phyloP scores from a whole-genome alignment of 139 green algal genomes.

The Gonium pectorale region DNA sequence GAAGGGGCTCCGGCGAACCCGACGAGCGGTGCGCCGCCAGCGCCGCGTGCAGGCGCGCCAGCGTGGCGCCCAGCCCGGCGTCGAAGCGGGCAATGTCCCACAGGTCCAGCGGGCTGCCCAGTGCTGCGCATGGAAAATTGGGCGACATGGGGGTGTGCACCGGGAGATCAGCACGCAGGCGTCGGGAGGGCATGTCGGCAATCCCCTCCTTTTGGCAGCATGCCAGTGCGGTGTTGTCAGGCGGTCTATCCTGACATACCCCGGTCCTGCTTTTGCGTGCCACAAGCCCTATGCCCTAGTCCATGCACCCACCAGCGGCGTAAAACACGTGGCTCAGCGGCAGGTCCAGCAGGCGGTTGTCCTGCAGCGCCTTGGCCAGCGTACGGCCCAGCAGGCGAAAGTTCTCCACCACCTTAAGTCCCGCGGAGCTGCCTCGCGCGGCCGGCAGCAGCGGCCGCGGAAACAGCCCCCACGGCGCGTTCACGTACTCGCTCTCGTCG shows the following conservation, averaged over 20 bases:
- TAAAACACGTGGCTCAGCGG: constrained; percentile 90
- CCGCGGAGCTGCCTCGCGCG: not conserved
- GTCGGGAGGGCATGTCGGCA: too few relatives aligned
- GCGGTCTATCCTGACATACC: too few relatives aligned
- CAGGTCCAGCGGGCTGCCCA: constrained; percentile 78
- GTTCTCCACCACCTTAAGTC: constrained; percentile 57
- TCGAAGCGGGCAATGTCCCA: constrained; percentile 86
- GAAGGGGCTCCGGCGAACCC: constrained; percentile 48
- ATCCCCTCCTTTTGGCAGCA: too few relatives aligned
- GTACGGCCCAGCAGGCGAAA: constrained; percentile 92
- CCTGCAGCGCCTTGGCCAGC: constrained; percentile 94
- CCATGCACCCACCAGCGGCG: constrained; percentile 57
- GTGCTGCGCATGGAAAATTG: constrained; percentile 49
- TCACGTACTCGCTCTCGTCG: constrained; percentile 70
- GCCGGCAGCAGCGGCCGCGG: constrained; percentile 75
- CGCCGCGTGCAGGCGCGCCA: constrained; percentile 76
- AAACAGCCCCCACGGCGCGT: constrained; percentile 91
- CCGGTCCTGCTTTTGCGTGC: not conserved
- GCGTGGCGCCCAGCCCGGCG: constrained; percentile 72
- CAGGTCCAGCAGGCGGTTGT: constrained; percentile 94
- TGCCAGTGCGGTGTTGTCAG: too few relatives aligned
- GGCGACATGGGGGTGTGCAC: too few relatives aligned
- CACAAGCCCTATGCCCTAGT: too few relatives aligned
- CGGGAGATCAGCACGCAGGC: too few relatives aligned
- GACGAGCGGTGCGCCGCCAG: constrained; percentile 17